Evolutionary conservation across 495 filamentous ascomycete species (phyloP), one percentile per base, ranked within the genome.

Genomic region (Cercophora scortea): DNA sequence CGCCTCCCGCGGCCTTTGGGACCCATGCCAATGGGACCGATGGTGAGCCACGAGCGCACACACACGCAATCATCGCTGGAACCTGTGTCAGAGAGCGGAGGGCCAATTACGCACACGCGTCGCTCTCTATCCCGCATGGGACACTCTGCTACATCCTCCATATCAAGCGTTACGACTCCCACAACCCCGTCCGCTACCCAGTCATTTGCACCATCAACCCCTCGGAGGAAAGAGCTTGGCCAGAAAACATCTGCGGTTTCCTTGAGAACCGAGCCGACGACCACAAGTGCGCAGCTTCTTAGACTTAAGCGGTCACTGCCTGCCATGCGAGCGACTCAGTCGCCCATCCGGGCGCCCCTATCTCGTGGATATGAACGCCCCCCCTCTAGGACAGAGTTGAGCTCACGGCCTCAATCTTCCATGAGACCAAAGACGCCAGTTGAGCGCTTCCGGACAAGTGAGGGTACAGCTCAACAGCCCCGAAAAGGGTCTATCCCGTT

Each of bases 31-130:
- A 65, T 67, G 62, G 74, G 85, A 49, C 79, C 79, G 51, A 51
- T 62, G 60, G 74, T 75, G 53, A 79, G 83, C 63, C 78, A 80
- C 52, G 80, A 80, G 50, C 72, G 80, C 43, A 77, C 82, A 36
- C 82, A 87, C 42, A 75, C 78, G 10, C 79, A 80, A 60, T 86
- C 89, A n/a, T 85, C 82, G 2, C 76, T 98, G 9, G 93, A 96
- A 56, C 91, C 92, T 33, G 90, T 97, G 2, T 95, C 88, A 39
- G 94, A 97, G 68, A 88, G 84, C 51, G 92, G 90, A 51, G 89
- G 83, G 25, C 82, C 87, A 32, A 77, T 86, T 53, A 73, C 73
- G 16, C 71, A 71, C 43, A 59, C 69, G 38, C 69, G 80, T 33
- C 75, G 83, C 54, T 77, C 85, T 33, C 78, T 81, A 50, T 87